Percentiles rank a stretch among this genome's conserved stretches.
These are phyloP conservation scores for Plectosphaerella plurivora DNA, from an alignment of 2,329 filamentous ascomycete genomes.

Conservation along the genomic window DNA sequence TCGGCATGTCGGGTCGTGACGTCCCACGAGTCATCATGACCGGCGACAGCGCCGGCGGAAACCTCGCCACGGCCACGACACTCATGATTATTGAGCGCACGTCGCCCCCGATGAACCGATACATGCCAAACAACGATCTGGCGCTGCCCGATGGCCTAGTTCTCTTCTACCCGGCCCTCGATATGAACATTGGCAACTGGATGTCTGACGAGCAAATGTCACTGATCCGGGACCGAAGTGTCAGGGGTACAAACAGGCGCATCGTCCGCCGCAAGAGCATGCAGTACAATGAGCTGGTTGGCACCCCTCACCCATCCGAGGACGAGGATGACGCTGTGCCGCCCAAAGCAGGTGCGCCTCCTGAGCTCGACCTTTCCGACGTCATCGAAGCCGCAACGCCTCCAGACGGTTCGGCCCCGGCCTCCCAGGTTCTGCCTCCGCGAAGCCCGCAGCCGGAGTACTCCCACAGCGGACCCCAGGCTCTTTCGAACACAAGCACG, in stretches of 20 bases:
- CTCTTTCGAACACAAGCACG: conserved; percentile 12
- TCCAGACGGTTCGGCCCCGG: neutral
- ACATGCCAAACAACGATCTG: conserved; percentile 54
- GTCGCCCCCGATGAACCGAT: conserved; percentile 43
- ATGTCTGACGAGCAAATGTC: conserved; percentile 99
- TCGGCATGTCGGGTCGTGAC: conserved; percentile 35
- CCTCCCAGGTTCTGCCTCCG: neutral
- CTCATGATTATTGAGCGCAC: conserved; percentile 85
- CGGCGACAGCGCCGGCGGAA: conserved; percentile 45
- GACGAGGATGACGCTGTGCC: conserved; percentile 56
- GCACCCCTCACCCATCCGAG: conserved; percentile 77
- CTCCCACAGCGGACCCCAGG: conserved; percentile 40
- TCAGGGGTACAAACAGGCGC: conserved; percentile 70
- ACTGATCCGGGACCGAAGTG: conserved; percentile 77
- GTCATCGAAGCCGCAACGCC: neutral
- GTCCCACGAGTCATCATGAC: conserved; percentile 37
- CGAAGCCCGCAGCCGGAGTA: conserved; percentile 43
- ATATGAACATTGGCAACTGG: conserved; percentile 98
- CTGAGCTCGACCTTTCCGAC: neutral
- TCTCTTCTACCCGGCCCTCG: conserved; percentile 82
- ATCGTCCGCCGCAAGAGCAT: conserved; percentile 82
- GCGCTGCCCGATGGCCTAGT: conserved; percentile 76
- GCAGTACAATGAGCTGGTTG: conserved; percentile 80
- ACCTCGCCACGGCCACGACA: conserved; percentile 61
- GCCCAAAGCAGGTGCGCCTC: conserved; percentile 16